phyloP scores from a whole-genome alignment of 148 eudicot species.

The Heliamphora exappendiculata region DNA sequence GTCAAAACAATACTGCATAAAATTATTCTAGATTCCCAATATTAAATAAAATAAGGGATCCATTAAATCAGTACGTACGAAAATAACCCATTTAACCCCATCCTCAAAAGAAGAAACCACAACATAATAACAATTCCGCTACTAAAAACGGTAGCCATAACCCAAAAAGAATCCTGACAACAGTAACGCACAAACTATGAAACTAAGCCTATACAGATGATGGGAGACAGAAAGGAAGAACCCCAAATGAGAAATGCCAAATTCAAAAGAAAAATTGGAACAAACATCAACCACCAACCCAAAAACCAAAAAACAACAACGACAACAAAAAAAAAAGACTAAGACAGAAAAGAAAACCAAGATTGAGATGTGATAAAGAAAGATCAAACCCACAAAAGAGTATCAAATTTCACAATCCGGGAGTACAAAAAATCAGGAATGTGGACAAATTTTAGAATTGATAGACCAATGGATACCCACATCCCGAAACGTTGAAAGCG shows the following conservation, averaged over 20 bases:
- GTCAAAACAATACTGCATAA: background rate
- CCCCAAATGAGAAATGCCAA: slow-evolving; percentile 5
- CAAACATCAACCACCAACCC: slow-evolving; percentile 4
- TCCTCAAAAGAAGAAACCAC: background rate
- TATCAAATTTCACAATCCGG: background rate
- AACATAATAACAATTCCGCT: background rate
- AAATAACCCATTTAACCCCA: background rate
- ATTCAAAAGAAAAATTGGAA: background rate
- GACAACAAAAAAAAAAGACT: no score
- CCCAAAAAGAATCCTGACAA: background rate
- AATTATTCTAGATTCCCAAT: background rate
- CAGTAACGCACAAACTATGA: background rate
- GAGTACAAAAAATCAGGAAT: no score
- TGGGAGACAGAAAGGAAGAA: slow-evolving; percentile 10
- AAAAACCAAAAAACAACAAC: no score
- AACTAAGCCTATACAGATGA: background rate
- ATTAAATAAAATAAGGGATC: background rate
- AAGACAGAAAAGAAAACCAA: background rate
- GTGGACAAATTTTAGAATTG: no score
- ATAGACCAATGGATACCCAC: no score
- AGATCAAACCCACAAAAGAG: background rate
- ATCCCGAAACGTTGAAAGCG: no score
- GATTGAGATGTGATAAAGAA: background rate
- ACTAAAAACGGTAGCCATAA: background rate
- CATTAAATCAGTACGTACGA: background rate